Conservation (phyloP, 225 moss, liverwort and hornwort genomes). For the Thuidium tamariscinum region DNA sequence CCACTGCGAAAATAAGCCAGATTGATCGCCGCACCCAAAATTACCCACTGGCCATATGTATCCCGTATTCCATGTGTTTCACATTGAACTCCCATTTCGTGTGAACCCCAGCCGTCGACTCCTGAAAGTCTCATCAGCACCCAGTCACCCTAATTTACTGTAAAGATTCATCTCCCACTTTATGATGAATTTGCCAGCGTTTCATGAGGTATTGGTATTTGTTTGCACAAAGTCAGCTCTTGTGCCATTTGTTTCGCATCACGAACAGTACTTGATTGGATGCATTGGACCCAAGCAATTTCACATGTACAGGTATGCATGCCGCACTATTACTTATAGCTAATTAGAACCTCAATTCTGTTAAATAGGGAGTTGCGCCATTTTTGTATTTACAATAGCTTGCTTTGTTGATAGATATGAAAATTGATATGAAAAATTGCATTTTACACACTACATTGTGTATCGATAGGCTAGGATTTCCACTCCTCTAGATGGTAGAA, state of each 20-base stretch:
- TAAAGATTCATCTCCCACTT: conserved; percentile 46
- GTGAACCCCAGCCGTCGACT: no score
- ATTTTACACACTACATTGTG: not conserved
- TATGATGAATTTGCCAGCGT: conserved; percentile 28
- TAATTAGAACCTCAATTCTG: not conserved
- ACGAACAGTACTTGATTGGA: conserved; percentile 34
- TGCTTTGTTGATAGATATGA: not conserved
- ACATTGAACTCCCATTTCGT: no score
- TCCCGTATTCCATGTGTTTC: no score
- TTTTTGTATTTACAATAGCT: not conserved
- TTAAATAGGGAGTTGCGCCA: not conserved
- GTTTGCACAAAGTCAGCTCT: conserved; percentile 37
- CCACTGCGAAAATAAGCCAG: no score
- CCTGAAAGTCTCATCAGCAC: no score
- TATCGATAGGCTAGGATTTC: not conserved
- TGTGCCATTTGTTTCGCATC: conserved; percentile 12
- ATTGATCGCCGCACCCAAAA: no score
- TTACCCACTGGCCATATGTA: no score
- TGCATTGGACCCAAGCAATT: conserved; percentile 31
- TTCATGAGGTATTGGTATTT: conserved; percentile 33
- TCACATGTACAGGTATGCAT: conserved; percentile 30
- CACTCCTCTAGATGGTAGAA: no score
- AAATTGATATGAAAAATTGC: not conserved
- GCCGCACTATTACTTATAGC: not conserved
- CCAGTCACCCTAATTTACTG: no score